Base-by-base conservation (phyloP, 805 yeast genomes). In the Sugiyamaella floridensis region DNA sequence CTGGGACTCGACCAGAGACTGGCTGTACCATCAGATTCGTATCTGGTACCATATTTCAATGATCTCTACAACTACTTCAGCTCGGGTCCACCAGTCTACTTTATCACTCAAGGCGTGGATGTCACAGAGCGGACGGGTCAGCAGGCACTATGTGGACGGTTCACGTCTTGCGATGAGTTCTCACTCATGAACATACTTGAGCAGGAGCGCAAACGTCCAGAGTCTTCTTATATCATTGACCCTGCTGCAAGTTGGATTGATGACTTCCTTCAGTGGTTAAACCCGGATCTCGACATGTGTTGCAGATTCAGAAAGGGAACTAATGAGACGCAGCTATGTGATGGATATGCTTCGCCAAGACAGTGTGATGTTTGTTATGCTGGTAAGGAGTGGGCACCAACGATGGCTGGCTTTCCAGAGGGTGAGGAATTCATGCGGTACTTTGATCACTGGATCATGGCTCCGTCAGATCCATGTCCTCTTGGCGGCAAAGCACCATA, bases 401-500 rank as follows among this genome's bases (percentile, higher is more conserved):
- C 77, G 42, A 87, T 89, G 95, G 73, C 76, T 4, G 96, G 93
- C 0, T 81, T 93, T 63, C 99, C 99, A 0, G 80, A 80, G 60
- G 81, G 81, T 40, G 77, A 75, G 0, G 83, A 82, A 37, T 92
- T 92, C 62, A 79, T 86, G 80, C 73, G 72, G 45, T 88, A 75
- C 60, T 84, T 89, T 64, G 67, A 78, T 19, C 79, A 85, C 43
- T 92, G 99, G 99, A 86, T 92, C 22, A 75, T 80, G 41, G 71
- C 88, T 1, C 86, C 88, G 22, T 86, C 95, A 53, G 93, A 86
- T 61, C 88, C 92, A 1, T 92, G 99, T 67, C 97, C 98, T 1
- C 71, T 92, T 26, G 98, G 96, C 2, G 99, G 99, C 1, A 86
- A 86, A 63, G 97, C 97, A 0, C 96, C 97, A 0, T 92, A 92